Percentiles rank a stretch among this genome's conserved stretches.
Evolutionary conservation across 1,139 yeast genomes (phyloP).

Genomic region (Blastobotrys capitulatus): DNA sequence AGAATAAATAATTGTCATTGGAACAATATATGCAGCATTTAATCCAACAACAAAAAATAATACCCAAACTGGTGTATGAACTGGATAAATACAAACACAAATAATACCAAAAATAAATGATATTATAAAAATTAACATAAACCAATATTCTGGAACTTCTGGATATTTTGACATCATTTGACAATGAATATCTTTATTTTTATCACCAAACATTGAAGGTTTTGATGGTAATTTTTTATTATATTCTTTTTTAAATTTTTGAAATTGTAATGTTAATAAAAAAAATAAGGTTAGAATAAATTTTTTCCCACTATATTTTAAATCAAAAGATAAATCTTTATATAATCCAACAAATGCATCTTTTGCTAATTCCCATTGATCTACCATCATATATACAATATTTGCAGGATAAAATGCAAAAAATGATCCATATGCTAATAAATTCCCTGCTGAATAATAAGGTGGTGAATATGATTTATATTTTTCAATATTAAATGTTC

Average conservation of each 20-base stretch:
- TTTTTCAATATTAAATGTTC: slow-evolving; percentile 31
- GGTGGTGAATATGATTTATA: slow-evolving; percentile 45
- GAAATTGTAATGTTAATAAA: background rate
- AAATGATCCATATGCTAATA: slow-evolving; percentile 34
- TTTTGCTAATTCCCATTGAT: slow-evolving; percentile 22
- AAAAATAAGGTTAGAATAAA: background rate
- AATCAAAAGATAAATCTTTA: slow-evolving; percentile 5
- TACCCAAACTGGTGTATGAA: slow-evolving; percentile 50
- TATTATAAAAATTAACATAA: slow-evolving; percentile 38
- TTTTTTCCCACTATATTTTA: background rate
- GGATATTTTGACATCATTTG: slow-evolving; percentile 10
- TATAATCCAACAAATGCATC: slow-evolving; percentile 19
- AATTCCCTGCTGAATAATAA: slow-evolving; percentile 37
- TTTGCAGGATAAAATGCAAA: slow-evolving; percentile 30
- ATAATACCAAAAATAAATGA: slow-evolving; percentile 43
- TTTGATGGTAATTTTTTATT: background rate
- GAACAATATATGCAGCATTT: slow-evolving; percentile 49
- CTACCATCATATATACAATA: slow-evolving; percentile 21
- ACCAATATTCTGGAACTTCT: slow-evolving; percentile 57
- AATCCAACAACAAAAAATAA: slow-evolving; percentile 53
- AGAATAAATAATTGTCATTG: slow-evolving; percentile 44
- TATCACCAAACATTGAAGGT: slow-evolving; percentile 10
- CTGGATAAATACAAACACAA: slow-evolving; percentile 40
- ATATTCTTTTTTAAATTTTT: slow-evolving; percentile 2
- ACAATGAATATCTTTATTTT: slow-evolving; percentile 14